Percentiles rank a stretch among this genome's conserved stretches.
Conservation (phyloP, 345 rosid genomes). For the Populus davidiana region DNA sequence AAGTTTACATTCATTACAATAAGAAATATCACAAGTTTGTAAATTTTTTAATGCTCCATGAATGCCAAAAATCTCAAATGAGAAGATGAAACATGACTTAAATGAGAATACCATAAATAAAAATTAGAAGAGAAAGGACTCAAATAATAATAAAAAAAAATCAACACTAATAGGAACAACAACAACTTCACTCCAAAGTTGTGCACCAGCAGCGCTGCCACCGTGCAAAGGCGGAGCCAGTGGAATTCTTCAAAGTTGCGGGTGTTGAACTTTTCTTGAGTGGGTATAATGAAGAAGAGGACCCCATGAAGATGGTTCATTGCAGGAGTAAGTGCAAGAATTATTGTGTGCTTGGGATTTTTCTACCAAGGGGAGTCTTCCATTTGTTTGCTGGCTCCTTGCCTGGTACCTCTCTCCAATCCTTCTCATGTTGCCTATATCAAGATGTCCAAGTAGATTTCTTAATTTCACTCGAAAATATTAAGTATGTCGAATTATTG, state of each 20-base stretch:
- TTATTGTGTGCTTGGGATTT: slow-evolving; percentile 23
- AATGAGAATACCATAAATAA: too few relatives aligned
- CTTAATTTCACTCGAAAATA: neutral
- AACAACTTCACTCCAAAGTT: neutral
- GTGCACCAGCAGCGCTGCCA: neutral
- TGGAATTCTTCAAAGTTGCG: neutral
- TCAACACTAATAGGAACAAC: too few relatives aligned
- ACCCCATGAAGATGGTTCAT: neutral
- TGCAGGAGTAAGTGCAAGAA: slow-evolving; percentile 7
- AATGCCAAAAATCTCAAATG: too few relatives aligned
- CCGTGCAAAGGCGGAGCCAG: neutral
- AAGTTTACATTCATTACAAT: too few relatives aligned
- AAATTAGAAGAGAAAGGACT: too few relatives aligned
- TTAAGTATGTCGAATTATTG: neutral
- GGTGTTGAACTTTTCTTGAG: slow-evolving; percentile 6
- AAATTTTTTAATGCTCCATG: too few relatives aligned
- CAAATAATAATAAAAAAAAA: too few relatives aligned
- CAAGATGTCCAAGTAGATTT: slow-evolving; percentile 11
- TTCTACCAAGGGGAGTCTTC: slow-evolving; percentile 24
- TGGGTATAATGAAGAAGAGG: slow-evolving; percentile 11
- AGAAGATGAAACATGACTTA: too few relatives aligned
- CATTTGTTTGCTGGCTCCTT: slow-evolving; percentile 28
- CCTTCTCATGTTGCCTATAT: slow-evolving; percentile 30
- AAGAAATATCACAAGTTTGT: too few relatives aligned
- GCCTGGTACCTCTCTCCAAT: slow-evolving; percentile 23